Conservation (phyloP, 495 filamentous ascomycete species). For the Gamarada debralockiae region DNA sequence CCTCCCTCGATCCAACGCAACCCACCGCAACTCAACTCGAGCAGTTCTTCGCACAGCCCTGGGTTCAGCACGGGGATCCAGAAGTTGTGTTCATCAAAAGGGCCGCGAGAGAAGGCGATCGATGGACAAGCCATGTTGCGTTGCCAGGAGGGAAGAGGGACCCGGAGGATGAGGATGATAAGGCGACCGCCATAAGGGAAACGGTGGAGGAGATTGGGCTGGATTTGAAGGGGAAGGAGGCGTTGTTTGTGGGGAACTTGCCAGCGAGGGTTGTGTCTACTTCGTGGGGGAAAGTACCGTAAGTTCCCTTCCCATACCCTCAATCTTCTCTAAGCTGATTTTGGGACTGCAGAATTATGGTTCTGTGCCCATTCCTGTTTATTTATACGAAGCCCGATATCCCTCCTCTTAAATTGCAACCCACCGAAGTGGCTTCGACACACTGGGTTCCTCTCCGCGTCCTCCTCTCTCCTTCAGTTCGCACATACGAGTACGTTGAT, state of each 20-base stretch:
- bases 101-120: slow-evolving; percentile 63
- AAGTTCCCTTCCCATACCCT: slow-evolving; percentile 28
- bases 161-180: slow-evolving; percentile 61
- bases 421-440: slow-evolving; percentile 67
- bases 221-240: slow-evolving; percentile 51
- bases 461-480: slow-evolving; percentile 55
- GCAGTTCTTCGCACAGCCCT: slow-evolving; percentile 62
- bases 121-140: slow-evolving; percentile 75
- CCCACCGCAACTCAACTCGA: slow-evolving; percentile 41
- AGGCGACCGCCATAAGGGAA: slow-evolving; percentile 63
- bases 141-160: slow-evolving; percentile 73
- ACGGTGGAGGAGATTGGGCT: slow-evolving; percentile 70
- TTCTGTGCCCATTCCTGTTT: slow-evolving; percentile 74
- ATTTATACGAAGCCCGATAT: slow-evolving; percentile 54
- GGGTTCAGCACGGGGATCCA: slow-evolving; percentile 71
- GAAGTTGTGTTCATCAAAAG: slow-evolving; percentile 78
- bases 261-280: slow-evolving; percentile 71
- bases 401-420: slow-evolving; percentile 60
- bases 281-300: slow-evolving; percentile 67
- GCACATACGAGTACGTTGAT: slow-evolving; percentile 64
- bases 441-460: slow-evolving; percentile 74
- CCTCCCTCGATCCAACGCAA: slow-evolving; percentile 11
- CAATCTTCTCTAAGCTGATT: slow-evolving; percentile 11
- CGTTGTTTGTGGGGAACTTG: slow-evolving; percentile 61
- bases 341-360: slow-evolving; percentile 66